Percentiles rank a stretch among this genome's conserved stretches.
These are phyloP conservation scores for Suhomyces guaymorum DNA, from an alignment of 1,139 yeast genomes.

Conservation along the genomic window DNA sequence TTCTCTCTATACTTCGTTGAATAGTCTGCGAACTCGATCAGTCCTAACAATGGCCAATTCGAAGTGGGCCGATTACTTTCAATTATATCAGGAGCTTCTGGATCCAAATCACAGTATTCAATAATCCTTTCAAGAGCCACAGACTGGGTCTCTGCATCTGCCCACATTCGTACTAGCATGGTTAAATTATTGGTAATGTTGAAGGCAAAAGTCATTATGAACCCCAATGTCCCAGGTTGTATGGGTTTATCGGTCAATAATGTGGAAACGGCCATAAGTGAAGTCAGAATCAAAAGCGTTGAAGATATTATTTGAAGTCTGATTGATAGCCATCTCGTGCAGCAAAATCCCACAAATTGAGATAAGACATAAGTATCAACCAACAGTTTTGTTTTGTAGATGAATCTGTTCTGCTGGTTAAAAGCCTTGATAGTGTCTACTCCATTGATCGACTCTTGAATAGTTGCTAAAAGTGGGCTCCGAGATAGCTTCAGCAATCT, in stretches of 20 bases:
- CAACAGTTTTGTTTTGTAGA: constrained; percentile 19
- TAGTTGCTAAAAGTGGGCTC: constrained; percentile 29
- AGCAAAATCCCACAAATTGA: constrained; percentile 17
- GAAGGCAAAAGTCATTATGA: constrained; percentile 31
- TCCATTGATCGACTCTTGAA: constrained; percentile 34
- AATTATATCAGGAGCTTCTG: constrained; percentile 29
- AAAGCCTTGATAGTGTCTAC: constrained; percentile 34
- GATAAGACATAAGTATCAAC: constrained; percentile 20
- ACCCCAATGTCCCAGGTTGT: constrained; percentile 29
- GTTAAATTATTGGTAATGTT: constrained; percentile 26
- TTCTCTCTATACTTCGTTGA: constrained; percentile 30
- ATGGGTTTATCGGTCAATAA: constrained; percentile 23
- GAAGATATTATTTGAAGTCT: constrained; percentile 30
- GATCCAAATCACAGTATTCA: constrained; percentile 27
- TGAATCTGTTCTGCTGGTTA: constrained; percentile 24
- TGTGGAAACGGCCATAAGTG: constrained; percentile 23
- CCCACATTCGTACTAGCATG: constrained; percentile 29
- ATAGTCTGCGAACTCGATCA: constrained; percentile 26
- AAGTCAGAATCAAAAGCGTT: constrained; percentile 23
- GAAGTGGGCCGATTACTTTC: constrained; percentile 26
- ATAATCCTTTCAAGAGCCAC: constrained; percentile 31
- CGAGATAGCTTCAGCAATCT: constrained; percentile 26
- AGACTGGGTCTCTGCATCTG: constrained; percentile 29
- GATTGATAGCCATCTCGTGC: constrained; percentile 32
- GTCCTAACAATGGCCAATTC: constrained; percentile 29